Base-by-base conservation (phyloP, 352 stramenopile species). In the Elongisporangium undulatum region DNA sequence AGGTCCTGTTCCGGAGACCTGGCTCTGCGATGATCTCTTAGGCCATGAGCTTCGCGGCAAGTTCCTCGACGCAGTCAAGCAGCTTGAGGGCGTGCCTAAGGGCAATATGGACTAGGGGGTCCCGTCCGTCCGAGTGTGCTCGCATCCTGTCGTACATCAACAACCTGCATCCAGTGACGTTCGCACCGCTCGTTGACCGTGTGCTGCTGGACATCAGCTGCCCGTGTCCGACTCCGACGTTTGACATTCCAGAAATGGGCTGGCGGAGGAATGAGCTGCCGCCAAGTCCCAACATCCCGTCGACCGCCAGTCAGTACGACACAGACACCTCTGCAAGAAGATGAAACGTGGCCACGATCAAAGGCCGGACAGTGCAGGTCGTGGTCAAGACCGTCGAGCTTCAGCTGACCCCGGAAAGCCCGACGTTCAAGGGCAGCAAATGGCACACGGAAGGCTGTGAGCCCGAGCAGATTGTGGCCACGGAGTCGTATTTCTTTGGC, bases 331-430 rank as follows among this genome's bases (percentile, higher is more conserved):
- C 29, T 34, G 26, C 26, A 34, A 9, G 26, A 34, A 34, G 26
- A 13, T 2, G 29, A 41, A 41, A 41, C 9, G 29, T 41, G 6
- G 20, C 62, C 48, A 54, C 66, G 21, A 19, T 73, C 1, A 63
- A 63, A n/a, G 57, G 48, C 1, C 21, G 21, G 9, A 61, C 21
- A 1, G 58, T 75, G 6, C 68, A 79, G 51, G 71, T 79, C 5
- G 76, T 79, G 41, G 63, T 74, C 51, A 76, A 76, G 63, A 63
- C 76, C 20, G 61, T 65, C 6, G 61, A 66, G 49, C 73, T 75
- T 34, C 15, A 62, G 2, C 29, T 78, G 19, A 78, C 70, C 15
- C 70, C 70, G 10, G 67, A 78, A 6, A 75, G 70, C 1, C 67
- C 70, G 10, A 26, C 16, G 21, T 78, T 71, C 48, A 1, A 45